Evolutionary conservation across 257 asterid species (phyloP).

Genomic region (Leptodermis oblonga): DNA sequence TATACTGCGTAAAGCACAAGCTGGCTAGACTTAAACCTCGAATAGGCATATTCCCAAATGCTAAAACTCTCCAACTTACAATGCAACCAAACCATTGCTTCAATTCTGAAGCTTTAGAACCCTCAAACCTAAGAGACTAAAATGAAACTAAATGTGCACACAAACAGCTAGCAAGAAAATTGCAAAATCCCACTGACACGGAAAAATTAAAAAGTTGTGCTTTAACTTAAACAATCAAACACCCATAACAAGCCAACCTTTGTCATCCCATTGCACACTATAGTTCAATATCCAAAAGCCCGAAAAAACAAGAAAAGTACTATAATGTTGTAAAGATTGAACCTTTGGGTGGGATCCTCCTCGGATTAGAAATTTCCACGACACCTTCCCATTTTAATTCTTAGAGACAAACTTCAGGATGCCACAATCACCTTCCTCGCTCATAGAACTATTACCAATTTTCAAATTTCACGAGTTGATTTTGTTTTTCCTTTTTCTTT

Average conservation of each 20-base stretch:
- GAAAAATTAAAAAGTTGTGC: constrained; percentile 7
- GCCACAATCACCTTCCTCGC: background rate
- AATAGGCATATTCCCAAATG: background rate
- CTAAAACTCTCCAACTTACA: background rate
- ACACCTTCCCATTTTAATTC: constrained; percentile 75
- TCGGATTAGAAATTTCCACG: constrained; percentile 76
- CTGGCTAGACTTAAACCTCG: background rate
- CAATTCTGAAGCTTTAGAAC: background rate
- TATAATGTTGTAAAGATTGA: constrained; percentile 9
- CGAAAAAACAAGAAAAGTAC: background rate
- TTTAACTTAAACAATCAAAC: constrained; percentile 8
- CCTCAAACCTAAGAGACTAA: background rate
- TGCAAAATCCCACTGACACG: background rate
- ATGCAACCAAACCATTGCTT: background rate
- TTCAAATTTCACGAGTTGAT: background rate
- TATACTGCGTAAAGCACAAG: background rate
- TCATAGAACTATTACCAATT: background rate
- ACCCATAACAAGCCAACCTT: background rate
- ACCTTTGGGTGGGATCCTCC: constrained; percentile 89
- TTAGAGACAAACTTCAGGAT: constrained; percentile 7
- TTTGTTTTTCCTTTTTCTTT: background rate
- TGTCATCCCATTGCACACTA: background rate
- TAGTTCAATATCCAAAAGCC: background rate
- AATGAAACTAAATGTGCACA: background rate
- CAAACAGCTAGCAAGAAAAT: background rate